Conservation (phyloP, 2,329 filamentous ascomycete genomes). For the Calonectria henricotiae region DNA sequence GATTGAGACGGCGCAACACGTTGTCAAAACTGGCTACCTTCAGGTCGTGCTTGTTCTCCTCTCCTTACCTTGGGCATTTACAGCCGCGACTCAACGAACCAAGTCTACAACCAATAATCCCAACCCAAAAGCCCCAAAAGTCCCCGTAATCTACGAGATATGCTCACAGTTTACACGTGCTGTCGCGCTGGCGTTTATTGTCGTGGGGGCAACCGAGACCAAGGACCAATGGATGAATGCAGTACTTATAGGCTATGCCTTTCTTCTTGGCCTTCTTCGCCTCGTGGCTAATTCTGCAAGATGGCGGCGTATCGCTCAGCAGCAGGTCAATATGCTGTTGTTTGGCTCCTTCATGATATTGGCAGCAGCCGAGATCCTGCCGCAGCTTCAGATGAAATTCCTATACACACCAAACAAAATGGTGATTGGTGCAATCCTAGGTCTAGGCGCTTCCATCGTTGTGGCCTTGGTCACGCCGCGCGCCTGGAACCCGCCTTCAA, state of each 20-base stretch:
- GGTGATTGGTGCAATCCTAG: slow-evolving; percentile 1
- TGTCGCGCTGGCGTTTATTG: not conserved
- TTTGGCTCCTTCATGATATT: slow-evolving; percentile 3
- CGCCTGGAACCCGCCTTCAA: not conserved
- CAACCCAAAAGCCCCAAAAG: not conserved
- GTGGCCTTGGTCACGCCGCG: not conserved
- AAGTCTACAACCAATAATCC: not conserved
- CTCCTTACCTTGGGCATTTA: not conserved
- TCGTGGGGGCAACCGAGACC: slow-evolving; percentile 5
- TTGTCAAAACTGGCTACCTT: not conserved
- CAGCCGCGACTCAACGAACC: not conserved
- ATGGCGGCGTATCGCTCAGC: not conserved
- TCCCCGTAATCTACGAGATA: not conserved
- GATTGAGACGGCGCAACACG: not conserved
- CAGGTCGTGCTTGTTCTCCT: not conserved
- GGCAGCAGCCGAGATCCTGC: not conserved
- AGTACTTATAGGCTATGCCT: not conserved
- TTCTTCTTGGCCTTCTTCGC: slow-evolving; percentile 1
- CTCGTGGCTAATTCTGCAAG: not conserved
- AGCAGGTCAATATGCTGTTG: not conserved
- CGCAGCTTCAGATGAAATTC: slow-evolving; percentile 3
- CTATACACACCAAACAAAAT: slow-evolving; percentile 1
- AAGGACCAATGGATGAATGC: slow-evolving; percentile 7
- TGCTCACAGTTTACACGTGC: not conserved
- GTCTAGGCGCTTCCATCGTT: not conserved